These are phyloP conservation scores for Aspergillus ustus DNA, from an alignment of 2,329 filamentous ascomycete species.

Conservation along the genomic window DNA sequence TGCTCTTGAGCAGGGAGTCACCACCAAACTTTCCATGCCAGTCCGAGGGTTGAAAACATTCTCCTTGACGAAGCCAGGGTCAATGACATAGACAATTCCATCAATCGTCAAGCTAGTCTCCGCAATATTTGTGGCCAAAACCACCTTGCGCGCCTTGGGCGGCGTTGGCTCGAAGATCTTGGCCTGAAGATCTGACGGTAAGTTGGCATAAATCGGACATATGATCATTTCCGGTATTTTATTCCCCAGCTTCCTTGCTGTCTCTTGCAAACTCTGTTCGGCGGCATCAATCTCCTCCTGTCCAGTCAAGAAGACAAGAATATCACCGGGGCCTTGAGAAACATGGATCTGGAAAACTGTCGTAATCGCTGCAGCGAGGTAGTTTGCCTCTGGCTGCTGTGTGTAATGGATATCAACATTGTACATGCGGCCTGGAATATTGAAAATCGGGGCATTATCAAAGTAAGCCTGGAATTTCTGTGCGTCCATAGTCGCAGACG, in stretches of 20 bases:
- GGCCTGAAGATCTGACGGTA: slow-evolving; percentile 86
- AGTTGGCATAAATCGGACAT: slow-evolving; percentile 90
- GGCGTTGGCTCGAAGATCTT: slow-evolving; percentile 96
- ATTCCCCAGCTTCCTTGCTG: slow-evolving; percentile 80
- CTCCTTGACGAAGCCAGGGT: slow-evolving; percentile 93
- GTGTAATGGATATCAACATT: slow-evolving; percentile 93
- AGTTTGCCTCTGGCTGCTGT: slow-evolving; percentile 89
- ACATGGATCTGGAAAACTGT: slow-evolving; percentile 96
- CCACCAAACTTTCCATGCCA: slow-evolving; percentile 89
- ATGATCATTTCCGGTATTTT: slow-evolving; percentile 86
- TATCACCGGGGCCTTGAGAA: slow-evolving; percentile 81
- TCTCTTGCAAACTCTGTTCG: slow-evolving; percentile 82
- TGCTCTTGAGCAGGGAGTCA: slow-evolving; percentile 87
- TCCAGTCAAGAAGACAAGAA: slow-evolving; percentile 91
- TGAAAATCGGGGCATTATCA: slow-evolving; percentile 90
- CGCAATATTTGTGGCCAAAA: slow-evolving; percentile 94
- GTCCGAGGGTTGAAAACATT: slow-evolving; percentile 90
- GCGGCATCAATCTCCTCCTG: slow-evolving; percentile 95
- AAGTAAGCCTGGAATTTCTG: slow-evolving; percentile 92
- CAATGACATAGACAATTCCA: slow-evolving; percentile 94
- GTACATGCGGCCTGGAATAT: slow-evolving; percentile 86
- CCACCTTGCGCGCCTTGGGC: slow-evolving; percentile 81
- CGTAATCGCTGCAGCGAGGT: slow-evolving; percentile 85
- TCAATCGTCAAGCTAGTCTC: slow-evolving; percentile 96
- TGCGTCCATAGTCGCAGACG: slow-evolving; percentile 92